Conservation (phyloP, 2,329 filamentous ascomycete genomes). For the Dothistroma septosporum region DNA sequence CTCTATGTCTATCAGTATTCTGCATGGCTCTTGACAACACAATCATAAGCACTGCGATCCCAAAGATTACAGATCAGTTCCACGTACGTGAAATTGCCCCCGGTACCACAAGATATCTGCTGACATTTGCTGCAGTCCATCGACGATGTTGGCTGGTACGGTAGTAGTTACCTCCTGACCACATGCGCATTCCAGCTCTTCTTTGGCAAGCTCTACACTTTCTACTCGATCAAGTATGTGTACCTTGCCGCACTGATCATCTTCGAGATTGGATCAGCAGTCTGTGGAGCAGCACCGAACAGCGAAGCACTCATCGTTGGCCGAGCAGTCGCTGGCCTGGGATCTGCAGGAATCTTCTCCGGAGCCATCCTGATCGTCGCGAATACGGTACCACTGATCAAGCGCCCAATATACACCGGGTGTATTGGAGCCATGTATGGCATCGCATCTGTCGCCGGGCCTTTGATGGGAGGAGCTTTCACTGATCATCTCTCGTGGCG, state of each 20-base stretch:
- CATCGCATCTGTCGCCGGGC: conserved; percentile 47
- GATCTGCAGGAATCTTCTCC: conserved; percentile 48
- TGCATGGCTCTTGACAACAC: conserved; percentile 42
- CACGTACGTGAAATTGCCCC: conserved; percentile 20
- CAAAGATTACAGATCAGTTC: conserved; percentile 47
- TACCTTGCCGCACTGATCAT: conserved; percentile 44
- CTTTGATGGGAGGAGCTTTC: conserved; percentile 41
- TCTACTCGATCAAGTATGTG: conserved; percentile 46
- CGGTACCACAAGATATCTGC: background rate
- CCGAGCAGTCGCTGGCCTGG: conserved; percentile 49
- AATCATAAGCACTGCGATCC: conserved; percentile 49
- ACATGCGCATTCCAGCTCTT: conserved; percentile 41
- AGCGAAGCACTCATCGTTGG: conserved; percentile 50
- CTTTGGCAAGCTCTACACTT: conserved; percentile 48
- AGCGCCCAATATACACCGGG: conserved; percentile 49
- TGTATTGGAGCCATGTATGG: conserved; percentile 49
- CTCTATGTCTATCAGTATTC: conserved; percentile 36
- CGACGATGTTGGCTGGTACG: conserved; percentile 46
- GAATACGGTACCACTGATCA: conserved; percentile 42
- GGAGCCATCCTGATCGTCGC: conserved; percentile 48
- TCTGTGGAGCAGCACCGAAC: conserved; percentile 51
- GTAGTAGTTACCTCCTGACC: conserved; percentile 45
- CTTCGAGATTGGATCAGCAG: conserved; percentile 51
- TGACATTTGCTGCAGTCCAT: conserved; percentile 26
- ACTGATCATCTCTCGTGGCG: conserved; percentile 34